Percentiles rank a stretch among this genome's conserved stretches.
Evolutionary conservation across 2,329 filamentous ascomycete genomes (phyloP).

Genomic region (Nemania sp.): DNA sequence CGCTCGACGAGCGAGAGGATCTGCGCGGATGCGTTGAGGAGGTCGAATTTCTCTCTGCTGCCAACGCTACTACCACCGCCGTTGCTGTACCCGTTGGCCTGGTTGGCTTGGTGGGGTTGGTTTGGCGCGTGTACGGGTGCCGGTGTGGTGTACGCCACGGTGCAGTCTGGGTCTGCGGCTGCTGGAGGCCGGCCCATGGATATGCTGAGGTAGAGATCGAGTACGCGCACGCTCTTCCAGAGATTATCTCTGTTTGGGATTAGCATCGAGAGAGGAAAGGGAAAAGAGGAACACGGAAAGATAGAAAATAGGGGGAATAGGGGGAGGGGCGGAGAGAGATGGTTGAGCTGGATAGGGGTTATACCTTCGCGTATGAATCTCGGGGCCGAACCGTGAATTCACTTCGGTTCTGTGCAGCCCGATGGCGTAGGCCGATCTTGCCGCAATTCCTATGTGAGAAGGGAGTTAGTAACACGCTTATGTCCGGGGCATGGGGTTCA

Average conservation of each 20-base stretch:
- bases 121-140: too few relatives aligned
- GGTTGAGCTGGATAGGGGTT: neutral
- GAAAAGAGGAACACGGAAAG: too few relatives aligned
- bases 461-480: neutral
- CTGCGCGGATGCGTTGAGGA: constrained; percentile 56
- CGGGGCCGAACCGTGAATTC: constrained; percentile 53
- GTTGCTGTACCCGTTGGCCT: neutral
- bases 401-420: constrained; percentile 58
- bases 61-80: constrained; percentile 32
- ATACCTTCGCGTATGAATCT: constrained; percentile 46
- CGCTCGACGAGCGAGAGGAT: constrained; percentile 55
- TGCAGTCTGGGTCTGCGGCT: constrained; percentile 58
- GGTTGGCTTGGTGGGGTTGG: too few relatives aligned
- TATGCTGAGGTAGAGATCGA: constrained; percentile 56
- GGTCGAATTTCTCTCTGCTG: constrained; percentile 47
- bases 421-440: constrained; percentile 55
- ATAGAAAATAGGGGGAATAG: too few relatives aligned
- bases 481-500: neutral
- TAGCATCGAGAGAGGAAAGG: neutral
- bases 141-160: constrained; percentile 53
- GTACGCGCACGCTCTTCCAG: constrained; percentile 57
- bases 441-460: constrained; percentile 47
- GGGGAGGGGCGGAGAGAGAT: neutral
- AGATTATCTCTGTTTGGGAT: constrained; percentile 45
- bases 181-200: constrained; percentile 59